Evolutionary conservation across 768 basidiomycete genomes (phyloP).

Genomic region (Leccinum imitatum): DNA sequence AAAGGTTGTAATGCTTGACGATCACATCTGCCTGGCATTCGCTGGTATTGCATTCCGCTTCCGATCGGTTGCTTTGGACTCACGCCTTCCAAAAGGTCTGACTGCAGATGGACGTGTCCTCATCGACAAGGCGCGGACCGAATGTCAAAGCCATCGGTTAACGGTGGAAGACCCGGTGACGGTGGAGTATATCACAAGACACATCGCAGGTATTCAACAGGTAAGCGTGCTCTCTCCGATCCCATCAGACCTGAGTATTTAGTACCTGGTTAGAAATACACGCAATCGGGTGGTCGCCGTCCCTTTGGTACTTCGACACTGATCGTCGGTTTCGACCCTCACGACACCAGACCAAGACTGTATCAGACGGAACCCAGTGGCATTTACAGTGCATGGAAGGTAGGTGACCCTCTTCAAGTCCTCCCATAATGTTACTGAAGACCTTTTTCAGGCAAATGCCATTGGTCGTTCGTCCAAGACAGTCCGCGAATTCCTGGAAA

Average conservation of each 20-base stretch:
- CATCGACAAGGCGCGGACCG: conserved; percentile 96
- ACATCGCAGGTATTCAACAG: conserved; percentile 99
- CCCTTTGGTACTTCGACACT: conserved; percentile 98
- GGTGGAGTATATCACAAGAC: conserved; percentile 96
- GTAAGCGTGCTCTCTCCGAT: conserved; percentile 39
- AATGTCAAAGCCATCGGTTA: conserved; percentile 95
- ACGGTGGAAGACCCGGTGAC: conserved; percentile 98
- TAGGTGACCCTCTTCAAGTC: conserved; percentile 26
- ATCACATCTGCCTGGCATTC: conserved; percentile 96
- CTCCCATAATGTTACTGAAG: background rate
- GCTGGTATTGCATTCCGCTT: conserved; percentile 63
- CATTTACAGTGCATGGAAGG: conserved; percentile 99
- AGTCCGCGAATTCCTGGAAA: conserved; percentile 97
- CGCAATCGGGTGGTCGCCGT: conserved; percentile 97
- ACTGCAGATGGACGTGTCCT: conserved; percentile 97
- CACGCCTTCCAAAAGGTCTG: conserved; percentile 56
- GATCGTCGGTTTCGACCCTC: conserved; percentile 94
- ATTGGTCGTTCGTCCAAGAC: conserved; percentile 98
- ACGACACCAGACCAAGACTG: conserved; percentile 82
- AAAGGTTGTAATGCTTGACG: conserved; percentile 98
- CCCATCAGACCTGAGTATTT: background rate
- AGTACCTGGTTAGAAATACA: conserved; percentile 67
- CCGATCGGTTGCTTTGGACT: conserved; percentile 10
- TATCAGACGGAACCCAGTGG: conserved; percentile 98
- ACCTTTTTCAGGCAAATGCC: conserved; percentile 77